These are phyloP conservation scores for Metschnikowia cubensis DNA, from an alignment of 805 yeast species.

Conservation along the genomic window DNA sequence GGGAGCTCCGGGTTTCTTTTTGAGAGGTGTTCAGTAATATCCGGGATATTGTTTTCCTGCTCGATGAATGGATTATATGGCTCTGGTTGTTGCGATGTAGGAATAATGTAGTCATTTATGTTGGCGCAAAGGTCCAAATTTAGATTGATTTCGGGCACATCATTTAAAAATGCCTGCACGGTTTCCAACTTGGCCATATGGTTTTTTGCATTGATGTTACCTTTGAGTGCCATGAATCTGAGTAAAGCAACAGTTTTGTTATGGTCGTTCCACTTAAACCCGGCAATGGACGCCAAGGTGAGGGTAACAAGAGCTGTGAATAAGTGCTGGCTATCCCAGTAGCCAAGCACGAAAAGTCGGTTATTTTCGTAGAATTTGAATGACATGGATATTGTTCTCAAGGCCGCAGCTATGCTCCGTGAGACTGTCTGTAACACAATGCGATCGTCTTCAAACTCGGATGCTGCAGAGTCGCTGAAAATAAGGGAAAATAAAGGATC, in stretches of 20 bases:
- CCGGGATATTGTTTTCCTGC: constrained; percentile 1
- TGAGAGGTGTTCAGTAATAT: not conserved
- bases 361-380: constrained; percentile 25
- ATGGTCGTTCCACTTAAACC: constrained; percentile 7
- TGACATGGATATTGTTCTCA: constrained; percentile 28
- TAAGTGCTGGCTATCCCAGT: constrained; percentile 39
- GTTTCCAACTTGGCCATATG: constrained; percentile 27
- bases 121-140: constrained; percentile 16
- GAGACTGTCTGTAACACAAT: constrained; percentile 27
- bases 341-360: constrained; percentile 33
- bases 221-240: constrained; percentile 30
- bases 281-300: constrained; percentile 21
- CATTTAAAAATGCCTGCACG: constrained; percentile 21
- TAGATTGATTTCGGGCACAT: constrained; percentile 24
- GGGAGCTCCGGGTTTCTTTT: not conserved
- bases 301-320: constrained; percentile 30
- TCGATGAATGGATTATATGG: constrained; percentile 16
- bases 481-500: constrained; percentile 34
- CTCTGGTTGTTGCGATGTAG: not conserved
- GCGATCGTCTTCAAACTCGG: constrained; percentile 20
- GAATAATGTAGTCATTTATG: not conserved
- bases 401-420: constrained; percentile 27
- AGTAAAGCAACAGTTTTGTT: constrained; percentile 25
- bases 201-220: constrained; percentile 34
- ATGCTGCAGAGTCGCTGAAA: constrained; percentile 22